Conservation (phyloP, 768 basidiomycete genomes). For the Tulasnella sp. region DNA sequence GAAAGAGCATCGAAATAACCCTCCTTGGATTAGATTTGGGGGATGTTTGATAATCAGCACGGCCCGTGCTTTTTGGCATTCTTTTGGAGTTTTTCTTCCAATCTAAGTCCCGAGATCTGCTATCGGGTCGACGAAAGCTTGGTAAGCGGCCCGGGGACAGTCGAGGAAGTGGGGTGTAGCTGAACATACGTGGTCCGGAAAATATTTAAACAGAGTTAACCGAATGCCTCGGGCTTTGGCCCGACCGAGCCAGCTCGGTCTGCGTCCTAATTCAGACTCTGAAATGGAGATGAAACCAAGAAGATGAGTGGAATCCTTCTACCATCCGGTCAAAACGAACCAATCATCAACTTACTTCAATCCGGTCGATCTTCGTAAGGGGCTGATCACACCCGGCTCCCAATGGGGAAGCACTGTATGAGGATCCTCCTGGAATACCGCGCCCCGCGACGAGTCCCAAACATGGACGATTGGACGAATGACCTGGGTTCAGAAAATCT, state of each 20-base stretch:
- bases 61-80: too few species aligned
- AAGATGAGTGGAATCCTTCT: neutral
- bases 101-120: neutral
- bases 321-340: neutral
- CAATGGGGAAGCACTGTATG: too few species aligned
- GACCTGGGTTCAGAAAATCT: neutral
- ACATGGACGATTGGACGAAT: neutral
- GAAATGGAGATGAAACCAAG: neutral
- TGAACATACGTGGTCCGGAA: neutral
- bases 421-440: too few species aligned
- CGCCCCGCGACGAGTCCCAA: too few species aligned
- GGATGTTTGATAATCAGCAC: neutral
- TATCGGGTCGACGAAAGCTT: neutral
- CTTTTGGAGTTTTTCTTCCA: too few species aligned
- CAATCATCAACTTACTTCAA: neutral
- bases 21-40: neutral
- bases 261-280: neutral
- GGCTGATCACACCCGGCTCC: neutral
- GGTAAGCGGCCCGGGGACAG: neutral
- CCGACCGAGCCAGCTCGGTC: neutral
- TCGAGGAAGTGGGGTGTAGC: neutral
- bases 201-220: too few species aligned
- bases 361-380: neutral
- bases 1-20: neutral
- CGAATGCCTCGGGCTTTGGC: neutral